Percentiles rank a stretch among this genome's conserved stretches.
These are phyloP conservation scores for Ophiostoma ulmi DNA, from an alignment of 2,329 filamentous ascomycete genomes.

Conservation along the genomic window DNA sequence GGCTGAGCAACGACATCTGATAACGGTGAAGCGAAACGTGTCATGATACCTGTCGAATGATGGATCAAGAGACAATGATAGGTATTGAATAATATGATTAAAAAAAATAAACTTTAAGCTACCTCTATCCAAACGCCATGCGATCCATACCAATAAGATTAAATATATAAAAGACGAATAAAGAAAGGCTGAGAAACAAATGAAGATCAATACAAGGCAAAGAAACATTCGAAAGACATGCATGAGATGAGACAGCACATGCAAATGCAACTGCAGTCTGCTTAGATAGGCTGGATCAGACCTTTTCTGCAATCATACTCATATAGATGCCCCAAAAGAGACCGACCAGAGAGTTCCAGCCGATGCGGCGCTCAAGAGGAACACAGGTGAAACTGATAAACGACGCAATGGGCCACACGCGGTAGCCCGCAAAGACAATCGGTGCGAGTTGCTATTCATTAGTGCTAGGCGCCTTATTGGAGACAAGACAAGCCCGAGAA, in stretches of 20 bases:
- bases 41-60: not conserved
- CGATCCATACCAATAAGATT: not conserved
- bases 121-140: constrained; percentile 1
- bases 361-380: constrained; percentile 46
- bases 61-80: not conserved
- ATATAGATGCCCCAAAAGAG: constrained; percentile 50
- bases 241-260: not conserved
- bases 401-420: constrained; percentile 49
- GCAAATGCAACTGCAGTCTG: not conserved
- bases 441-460: constrained; percentile 39
- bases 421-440: constrained; percentile 47
- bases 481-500: not conserved
- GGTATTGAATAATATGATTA: not conserved
- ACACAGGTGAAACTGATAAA: constrained; percentile 48
- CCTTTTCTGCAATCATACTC: constrained; percentile 43
- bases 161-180: not conserved
- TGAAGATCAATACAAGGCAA: not conserved
- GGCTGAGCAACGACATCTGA: not conserved
- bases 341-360: constrained; percentile 47
- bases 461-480: not conserved
- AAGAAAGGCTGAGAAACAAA: not conserved
- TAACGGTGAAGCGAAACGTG: constrained; percentile 6
- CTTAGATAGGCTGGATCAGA: constrained; percentile 29
- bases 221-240: not conserved
- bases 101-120: not conserved